Evolutionary conservation across 1,284 basidiomycete species (phyloP).

Genomic region (Ceratobasidium sp.): DNA sequence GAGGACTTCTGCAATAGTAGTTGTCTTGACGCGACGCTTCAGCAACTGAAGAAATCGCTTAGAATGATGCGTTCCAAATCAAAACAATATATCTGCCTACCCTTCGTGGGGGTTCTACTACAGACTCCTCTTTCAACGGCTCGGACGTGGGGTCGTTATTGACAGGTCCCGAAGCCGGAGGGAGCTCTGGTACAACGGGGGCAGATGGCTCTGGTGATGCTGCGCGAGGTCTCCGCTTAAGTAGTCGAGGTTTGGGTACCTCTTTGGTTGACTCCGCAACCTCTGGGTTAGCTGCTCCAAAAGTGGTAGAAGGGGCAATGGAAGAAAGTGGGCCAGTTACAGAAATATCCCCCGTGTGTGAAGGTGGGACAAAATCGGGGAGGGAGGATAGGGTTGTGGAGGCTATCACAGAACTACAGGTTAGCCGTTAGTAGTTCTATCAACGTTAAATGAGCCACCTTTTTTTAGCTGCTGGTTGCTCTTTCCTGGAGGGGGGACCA

Average conservation of each 20-base stretch:
- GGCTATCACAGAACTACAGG: not conserved
- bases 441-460: not conserved
- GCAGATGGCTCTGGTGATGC: conserved; percentile 4
- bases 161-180: not conserved
- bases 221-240: conserved; percentile 12
- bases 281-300: not conserved
- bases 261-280: conserved; percentile 12
- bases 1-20: conserved; percentile 30
- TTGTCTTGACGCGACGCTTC: conserved; percentile 34
- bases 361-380: conserved; percentile 18
- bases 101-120: not conserved
- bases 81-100: not conserved
- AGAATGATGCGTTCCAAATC: not conserved
- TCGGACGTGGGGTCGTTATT: not conserved
- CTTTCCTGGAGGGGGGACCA: not conserved
- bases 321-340: not conserved
- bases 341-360: conserved; percentile 19
- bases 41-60: conserved; percentile 6
- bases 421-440: not conserved
- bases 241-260: conserved; percentile 5
- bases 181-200: not conserved
- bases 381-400: not conserved
- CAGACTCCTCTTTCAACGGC: not conserved
- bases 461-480: conserved; percentile 4
- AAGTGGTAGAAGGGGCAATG: not conserved